These are phyloP conservation scores for Penicillium macrosclerotiorum DNA, from an alignment of 495 filamentous ascomycete species.

Conservation along the genomic window DNA sequence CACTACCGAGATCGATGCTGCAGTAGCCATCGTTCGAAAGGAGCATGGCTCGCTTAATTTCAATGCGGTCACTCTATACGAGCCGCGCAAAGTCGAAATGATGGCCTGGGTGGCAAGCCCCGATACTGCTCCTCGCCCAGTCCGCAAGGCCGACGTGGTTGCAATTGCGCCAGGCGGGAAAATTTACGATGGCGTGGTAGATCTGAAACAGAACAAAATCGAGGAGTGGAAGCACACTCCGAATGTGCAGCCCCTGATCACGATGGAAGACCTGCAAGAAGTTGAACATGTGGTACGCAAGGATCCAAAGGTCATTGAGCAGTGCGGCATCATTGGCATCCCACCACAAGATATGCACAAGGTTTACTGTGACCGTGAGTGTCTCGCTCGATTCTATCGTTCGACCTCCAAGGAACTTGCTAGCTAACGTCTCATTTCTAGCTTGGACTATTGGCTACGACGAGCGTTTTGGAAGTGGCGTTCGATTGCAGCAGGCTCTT, in stretches of 20 bases:
- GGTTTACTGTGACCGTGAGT: slow-evolving; percentile 84
- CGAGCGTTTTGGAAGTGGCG: slow-evolving; percentile 77
- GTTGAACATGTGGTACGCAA: slow-evolving; percentile 80
- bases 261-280: slow-evolving; percentile 88
- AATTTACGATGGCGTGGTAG: slow-evolving; percentile 83
- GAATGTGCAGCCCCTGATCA: slow-evolving; percentile 87
- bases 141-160: slow-evolving; percentile 78
- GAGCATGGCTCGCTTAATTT: slow-evolving; percentile 72
- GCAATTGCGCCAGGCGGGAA: slow-evolving; percentile 77
- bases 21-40: slow-evolving; percentile 66
- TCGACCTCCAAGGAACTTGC: background rate
- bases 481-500: slow-evolving; percentile 85
- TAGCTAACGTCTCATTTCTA: slow-evolving; percentile 21
- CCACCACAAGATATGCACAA: slow-evolving; percentile 84
- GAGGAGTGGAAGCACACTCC: slow-evolving; percentile 72
- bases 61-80: slow-evolving; percentile 86
- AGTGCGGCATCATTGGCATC: slow-evolving; percentile 86
- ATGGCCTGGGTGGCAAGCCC: slow-evolving; percentile 72
- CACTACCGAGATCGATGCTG: slow-evolving; percentile 71
- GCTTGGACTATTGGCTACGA: slow-evolving; percentile 97
- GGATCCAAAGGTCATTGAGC: slow-evolving; percentile 88
- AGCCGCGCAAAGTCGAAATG: slow-evolving; percentile 88
- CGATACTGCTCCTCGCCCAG: slow-evolving; percentile 58
- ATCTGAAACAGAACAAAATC: slow-evolving; percentile 69
- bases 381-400: background rate